Percentiles rank a stretch among this genome's conserved stretches.
Conservation (phyloP, 2,329 filamentous ascomycete genomes). For the Lachnum nothofagi region DNA sequence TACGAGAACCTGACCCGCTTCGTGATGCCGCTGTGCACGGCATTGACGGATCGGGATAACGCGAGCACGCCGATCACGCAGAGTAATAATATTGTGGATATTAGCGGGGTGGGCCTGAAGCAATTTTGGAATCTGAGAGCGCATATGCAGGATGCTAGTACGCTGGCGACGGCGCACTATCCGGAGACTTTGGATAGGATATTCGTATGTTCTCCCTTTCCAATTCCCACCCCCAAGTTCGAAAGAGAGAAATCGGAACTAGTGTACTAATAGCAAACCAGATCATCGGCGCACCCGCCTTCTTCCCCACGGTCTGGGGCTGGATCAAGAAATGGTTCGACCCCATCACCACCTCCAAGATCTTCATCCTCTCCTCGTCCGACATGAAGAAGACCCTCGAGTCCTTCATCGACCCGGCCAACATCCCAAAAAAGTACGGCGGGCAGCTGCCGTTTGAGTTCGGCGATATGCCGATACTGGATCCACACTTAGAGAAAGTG, state of each 20-base stretch:
- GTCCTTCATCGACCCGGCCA: conserved; percentile 72
- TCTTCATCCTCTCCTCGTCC: conserved; percentile 73
- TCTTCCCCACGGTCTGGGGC: conserved; percentile 90
- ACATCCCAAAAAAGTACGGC: conserved; percentile 87
- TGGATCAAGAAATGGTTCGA: conserved; percentile 97
- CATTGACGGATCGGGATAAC: conserved; percentile 65
- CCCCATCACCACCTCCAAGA: conserved; percentile 90
- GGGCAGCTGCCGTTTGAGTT: conserved; percentile 79
- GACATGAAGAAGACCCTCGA: conserved; percentile 75
- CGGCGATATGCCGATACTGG: conserved; percentile 69
- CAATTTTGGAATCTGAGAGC: conserved; percentile 93
- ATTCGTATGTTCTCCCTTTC: conserved; percentile 41
- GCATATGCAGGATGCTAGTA: conserved; percentile 90
- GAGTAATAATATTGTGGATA: conserved; percentile 92
- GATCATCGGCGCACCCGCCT: conserved; percentile 83
- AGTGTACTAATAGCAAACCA: conserved; percentile 30
- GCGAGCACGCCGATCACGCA: conserved; percentile 82
- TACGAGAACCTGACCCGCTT: conserved; percentile 92
- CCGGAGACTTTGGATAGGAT: conserved; percentile 87
- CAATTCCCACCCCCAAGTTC: background rate
- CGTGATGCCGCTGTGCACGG: conserved; percentile 76
- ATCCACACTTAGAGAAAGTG: conserved; percentile 51
- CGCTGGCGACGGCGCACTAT: conserved; percentile 86
- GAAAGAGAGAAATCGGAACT: no score
- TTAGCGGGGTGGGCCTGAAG: conserved; percentile 78